phyloP scores from a whole-genome alignment of 2,329 filamentous ascomycete species.

The Truncatella angustata region DNA sequence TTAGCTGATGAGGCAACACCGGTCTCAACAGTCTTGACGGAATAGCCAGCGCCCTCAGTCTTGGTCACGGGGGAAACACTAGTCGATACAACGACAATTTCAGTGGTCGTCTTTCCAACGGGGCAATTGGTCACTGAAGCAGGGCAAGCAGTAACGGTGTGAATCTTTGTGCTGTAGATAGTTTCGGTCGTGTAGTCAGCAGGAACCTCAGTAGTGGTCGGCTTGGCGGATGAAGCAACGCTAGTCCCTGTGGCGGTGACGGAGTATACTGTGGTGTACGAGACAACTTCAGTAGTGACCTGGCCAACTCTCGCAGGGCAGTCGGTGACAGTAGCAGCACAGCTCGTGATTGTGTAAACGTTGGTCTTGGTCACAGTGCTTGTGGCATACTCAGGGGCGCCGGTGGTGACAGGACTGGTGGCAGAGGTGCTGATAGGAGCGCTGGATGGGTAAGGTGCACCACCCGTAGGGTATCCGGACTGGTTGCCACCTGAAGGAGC shows the following conservation, averaged over 20 bases:
- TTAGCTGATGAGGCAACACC: not conserved
- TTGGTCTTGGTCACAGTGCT: constrained; percentile 2
- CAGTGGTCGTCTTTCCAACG: constrained; percentile 2
- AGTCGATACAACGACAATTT: not conserved
- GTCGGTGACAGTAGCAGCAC: not conserved
- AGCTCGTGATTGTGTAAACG: constrained; percentile 2
- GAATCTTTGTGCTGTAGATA: not conserved
- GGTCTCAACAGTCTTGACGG: constrained; percentile 39
- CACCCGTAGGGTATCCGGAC: not conserved
- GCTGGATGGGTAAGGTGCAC: not conserved
- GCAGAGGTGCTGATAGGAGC: not conserved
- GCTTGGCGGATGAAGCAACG: constrained; percentile 27
- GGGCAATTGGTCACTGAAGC: constrained; percentile 3
- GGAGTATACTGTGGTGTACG: too few relatives aligned
- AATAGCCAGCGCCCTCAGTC: too few relatives aligned
- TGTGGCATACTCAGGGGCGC: constrained; percentile 14
- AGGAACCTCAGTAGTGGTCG: constrained; percentile 37
- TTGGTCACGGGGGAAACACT: not conserved
- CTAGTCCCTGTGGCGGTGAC: too few relatives aligned
- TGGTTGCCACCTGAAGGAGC: too few relatives aligned
- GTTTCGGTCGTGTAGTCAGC: constrained; percentile 14
- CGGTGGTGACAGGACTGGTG: not conserved
- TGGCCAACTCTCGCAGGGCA: constrained; percentile 7
- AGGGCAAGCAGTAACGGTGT: constrained; percentile 3
- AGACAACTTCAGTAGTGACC: constrained; percentile 1